These are phyloP conservation scores for Coemansia sp. DNA, from an alignment of 192 early-diverging fungal genomes.

Conservation along the genomic window DNA sequence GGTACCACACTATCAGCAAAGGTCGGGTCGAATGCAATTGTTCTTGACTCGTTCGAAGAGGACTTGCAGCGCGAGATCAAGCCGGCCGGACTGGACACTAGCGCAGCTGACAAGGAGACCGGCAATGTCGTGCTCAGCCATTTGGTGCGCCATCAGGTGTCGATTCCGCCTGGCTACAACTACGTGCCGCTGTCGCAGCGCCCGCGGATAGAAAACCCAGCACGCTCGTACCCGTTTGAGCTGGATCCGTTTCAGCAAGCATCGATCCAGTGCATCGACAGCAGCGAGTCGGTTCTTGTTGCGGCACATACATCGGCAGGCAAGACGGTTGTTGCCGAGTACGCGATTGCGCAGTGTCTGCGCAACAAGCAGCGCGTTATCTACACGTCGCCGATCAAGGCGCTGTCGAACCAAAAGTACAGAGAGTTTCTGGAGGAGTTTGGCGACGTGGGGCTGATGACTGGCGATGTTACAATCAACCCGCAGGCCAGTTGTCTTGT, in stretches of 20 bases:
- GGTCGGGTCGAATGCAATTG: slow-evolving; percentile 51
- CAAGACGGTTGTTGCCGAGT: slow-evolving; percentile 99
- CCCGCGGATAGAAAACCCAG: slow-evolving; percentile 73
- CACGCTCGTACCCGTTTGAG: slow-evolving; percentile 83
- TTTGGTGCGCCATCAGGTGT: slow-evolving; percentile 93
- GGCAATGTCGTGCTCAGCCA: slow-evolving; percentile 49
- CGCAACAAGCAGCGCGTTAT: slow-evolving; percentile 90
- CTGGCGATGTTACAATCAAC: slow-evolving; percentile 97
- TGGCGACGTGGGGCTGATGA: slow-evolving; percentile 98
- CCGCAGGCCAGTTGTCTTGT: slow-evolving; percentile 89
- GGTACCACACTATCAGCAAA: slow-evolving; percentile 11
- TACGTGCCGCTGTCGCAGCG: slow-evolving; percentile 89
- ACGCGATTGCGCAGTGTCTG: slow-evolving; percentile 90
- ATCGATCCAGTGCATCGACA: slow-evolving; percentile 83
- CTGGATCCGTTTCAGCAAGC: slow-evolving; percentile 96
- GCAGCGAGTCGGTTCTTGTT: slow-evolving; percentile 92
- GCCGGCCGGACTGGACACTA: slow-evolving; percentile 55
- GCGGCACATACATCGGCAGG: slow-evolving; percentile 96
- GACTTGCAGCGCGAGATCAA: slow-evolving; percentile 67
- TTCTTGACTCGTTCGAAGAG: slow-evolving; percentile 67
- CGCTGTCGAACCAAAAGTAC: slow-evolving; percentile 98
- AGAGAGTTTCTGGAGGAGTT: slow-evolving; percentile 93
- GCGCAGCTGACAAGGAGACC: slow-evolving; percentile 53
- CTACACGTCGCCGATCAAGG: slow-evolving; percentile 97
- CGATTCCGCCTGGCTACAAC: slow-evolving; percentile 79